Percentiles rank a stretch among this genome's conserved stretches.
phyloP scores from a whole-genome alignment of 2,329 filamentous ascomycete species.

The Dactylellina drechsleri region DNA sequence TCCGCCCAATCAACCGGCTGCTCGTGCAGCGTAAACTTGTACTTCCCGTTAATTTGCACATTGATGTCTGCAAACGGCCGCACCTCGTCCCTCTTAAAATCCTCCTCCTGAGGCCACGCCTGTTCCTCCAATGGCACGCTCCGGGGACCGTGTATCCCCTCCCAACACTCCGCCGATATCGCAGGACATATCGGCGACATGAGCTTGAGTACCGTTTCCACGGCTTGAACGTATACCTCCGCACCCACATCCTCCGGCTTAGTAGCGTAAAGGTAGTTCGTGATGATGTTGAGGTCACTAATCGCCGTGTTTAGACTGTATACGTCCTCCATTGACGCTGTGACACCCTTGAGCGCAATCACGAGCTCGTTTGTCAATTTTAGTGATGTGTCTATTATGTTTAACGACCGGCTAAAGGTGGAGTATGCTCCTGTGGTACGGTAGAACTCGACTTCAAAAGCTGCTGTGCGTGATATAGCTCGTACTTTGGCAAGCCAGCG shows the following conservation, averaged over 20 bases:
- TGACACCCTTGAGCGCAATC: slow-evolving; percentile 68
- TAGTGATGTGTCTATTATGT: background rate
- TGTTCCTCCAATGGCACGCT: slow-evolving; percentile 66
- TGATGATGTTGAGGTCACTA: slow-evolving; percentile 83
- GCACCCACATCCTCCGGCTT: slow-evolving; percentile 56
- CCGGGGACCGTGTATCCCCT: slow-evolving; percentile 66
- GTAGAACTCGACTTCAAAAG: slow-evolving; percentile 34
- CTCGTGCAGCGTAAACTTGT: slow-evolving; percentile 73
- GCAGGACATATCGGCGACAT: slow-evolving; percentile 83
- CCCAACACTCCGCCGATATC: slow-evolving; percentile 84
- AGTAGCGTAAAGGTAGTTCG: slow-evolving; percentile 72
- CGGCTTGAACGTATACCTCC: slow-evolving; percentile 66
- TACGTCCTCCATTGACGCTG: slow-evolving; percentile 74
- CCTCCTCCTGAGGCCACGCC: slow-evolving; percentile 66
- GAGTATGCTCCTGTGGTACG: slow-evolving; percentile 24
- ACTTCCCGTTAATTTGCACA: slow-evolving; percentile 83
- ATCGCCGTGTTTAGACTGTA: slow-evolving; percentile 84
- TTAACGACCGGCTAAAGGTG: background rate
- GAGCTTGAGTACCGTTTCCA: slow-evolving; percentile 73
- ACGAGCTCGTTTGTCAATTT: slow-evolving; percentile 21
- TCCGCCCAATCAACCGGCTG: slow-evolving; percentile 64
- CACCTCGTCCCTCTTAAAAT: slow-evolving; percentile 65
- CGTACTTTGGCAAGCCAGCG: slow-evolving; percentile 79
- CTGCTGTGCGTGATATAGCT: slow-evolving; percentile 59
- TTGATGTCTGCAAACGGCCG: slow-evolving; percentile 66